Evolutionary conservation across 768 basidiomycete genomes (phyloP).

Genomic region (Botryobasidium botryosum): DNA sequence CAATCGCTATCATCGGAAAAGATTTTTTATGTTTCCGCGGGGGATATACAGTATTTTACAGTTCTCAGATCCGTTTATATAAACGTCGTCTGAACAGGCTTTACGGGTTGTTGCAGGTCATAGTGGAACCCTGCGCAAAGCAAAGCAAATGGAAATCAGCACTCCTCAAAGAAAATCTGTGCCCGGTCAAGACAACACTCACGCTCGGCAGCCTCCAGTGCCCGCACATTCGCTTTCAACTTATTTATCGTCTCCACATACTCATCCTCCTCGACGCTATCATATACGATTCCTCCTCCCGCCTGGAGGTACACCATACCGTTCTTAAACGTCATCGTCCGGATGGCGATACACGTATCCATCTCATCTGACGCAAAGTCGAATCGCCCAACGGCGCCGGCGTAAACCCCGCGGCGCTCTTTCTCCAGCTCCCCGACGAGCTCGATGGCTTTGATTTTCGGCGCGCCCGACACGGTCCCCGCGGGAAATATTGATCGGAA

Average conservation of each 20-base stretch:
- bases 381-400: conserved; percentile 94
- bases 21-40: background rate
- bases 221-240: conserved; percentile 67
- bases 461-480: conserved; percentile 95
- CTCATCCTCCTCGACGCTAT: conserved; percentile 96
- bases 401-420: conserved; percentile 86
- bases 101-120: conserved; percentile 36
- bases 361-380: conserved; percentile 89
- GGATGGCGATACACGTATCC: conserved; percentile 98
- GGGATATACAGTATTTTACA: too few species aligned
- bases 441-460: conserved; percentile 97
- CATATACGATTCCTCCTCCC: conserved; percentile 93
- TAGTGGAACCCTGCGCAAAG: conserved; percentile 46
- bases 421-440: conserved; percentile 73
- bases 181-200: too few species aligned
- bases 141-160: background rate
- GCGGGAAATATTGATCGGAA: conserved; percentile 99
- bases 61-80: too few species aligned
- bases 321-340: conserved; percentile 94
- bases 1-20: too few species aligned
- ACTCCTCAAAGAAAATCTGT: background rate
- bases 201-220: conserved; percentile 82
- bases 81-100: too few species aligned
- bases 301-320: conserved; percentile 86
- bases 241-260: conserved; percentile 94